Evolutionary conservation across 768 basidiomycete species (phyloP).

Genomic region (Sutorius australiensis): DNA sequence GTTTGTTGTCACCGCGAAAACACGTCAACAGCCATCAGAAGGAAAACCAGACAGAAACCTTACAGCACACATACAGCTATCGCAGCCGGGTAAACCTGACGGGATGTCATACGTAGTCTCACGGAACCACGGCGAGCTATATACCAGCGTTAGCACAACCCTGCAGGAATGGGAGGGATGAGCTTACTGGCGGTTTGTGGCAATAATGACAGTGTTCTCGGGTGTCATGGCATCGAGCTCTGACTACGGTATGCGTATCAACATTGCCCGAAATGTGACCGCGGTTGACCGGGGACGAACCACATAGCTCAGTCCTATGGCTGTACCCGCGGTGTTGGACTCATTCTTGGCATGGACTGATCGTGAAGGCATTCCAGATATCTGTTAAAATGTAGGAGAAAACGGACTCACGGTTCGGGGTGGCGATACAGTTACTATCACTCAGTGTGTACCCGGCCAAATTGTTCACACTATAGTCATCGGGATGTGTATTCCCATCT

Average conservation of each 20-base stretch:
- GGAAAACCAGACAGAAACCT: not conserved
- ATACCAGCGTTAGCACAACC: not conserved
- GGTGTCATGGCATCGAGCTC: not conserved
- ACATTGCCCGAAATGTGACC: not conserved
- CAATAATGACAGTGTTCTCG: conserved; percentile 1
- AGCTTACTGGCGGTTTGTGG: not conserved
- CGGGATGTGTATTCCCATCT: conserved; percentile 15
- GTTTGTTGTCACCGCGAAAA: not conserved
- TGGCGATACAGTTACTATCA: not conserved
- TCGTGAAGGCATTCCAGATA: not conserved
- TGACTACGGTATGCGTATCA: not conserved
- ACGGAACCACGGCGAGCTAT: conserved; percentile 13
- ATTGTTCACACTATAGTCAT: not conserved
- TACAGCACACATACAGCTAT: conserved; percentile 2
- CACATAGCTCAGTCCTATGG: conserved; percentile 9
- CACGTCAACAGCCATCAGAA: not conserved
- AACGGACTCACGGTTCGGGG: conserved; percentile 14
- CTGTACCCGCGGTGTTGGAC: conserved; percentile 6
- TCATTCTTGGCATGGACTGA: conserved; percentile 15
- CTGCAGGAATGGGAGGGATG: not conserved
- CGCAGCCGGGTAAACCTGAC: not conserved
- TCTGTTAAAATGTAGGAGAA: not conserved
- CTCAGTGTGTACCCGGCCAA: not conserved
- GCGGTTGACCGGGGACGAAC: conserved; percentile 2
- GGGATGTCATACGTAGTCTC: not conserved